phyloP scores from a whole-genome alignment of 352 stramenopile genomes.

The Pythium utonaiense region DNA sequence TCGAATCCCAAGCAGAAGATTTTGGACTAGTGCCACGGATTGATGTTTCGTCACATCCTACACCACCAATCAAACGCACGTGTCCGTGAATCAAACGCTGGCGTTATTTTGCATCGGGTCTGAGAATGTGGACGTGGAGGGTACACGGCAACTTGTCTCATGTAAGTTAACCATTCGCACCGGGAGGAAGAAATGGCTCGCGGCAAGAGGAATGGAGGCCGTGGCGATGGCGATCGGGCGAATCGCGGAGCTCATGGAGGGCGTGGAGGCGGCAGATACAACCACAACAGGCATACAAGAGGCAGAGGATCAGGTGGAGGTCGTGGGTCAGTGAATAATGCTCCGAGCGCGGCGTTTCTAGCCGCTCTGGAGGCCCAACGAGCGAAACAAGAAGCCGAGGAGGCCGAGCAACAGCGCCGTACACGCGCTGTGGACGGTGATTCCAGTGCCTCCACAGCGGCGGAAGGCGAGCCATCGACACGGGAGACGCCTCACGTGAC shows the following conservation, averaged over 20 bases:
- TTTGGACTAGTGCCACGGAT: constrained; percentile 10
- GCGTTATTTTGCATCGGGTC: constrained; percentile 1
- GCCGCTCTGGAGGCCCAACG: constrained; percentile 58
- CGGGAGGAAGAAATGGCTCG: not conserved
- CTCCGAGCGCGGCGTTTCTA: constrained; percentile 41
- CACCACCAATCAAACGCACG: not conserved
- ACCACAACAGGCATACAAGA: not conserved
- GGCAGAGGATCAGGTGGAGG: constrained; percentile 14
- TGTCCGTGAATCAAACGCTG: not conserved
- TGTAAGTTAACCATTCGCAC: not conserved
- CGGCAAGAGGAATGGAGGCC: constrained; percentile 3
- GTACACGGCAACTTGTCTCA: not conserved
- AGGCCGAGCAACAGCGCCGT: not conserved
- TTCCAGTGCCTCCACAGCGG: not conserved
- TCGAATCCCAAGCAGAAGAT: constrained; percentile 22
- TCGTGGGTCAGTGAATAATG: not conserved
- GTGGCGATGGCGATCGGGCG: not conserved
- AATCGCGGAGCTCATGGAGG: not conserved
- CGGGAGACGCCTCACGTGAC: not conserved
- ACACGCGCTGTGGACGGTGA: not conserved
- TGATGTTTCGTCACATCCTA: not conserved
- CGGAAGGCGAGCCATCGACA: not conserved
- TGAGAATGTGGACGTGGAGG: not conserved
- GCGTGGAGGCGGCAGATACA: not conserved
- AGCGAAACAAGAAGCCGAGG: constrained; percentile 22